A percentile compares a stretch with the other conserved stretches of the same genome.
phyloP scores from a whole-genome alignment of 345 rosid genomes.

The Salix viminalis region DNA sequence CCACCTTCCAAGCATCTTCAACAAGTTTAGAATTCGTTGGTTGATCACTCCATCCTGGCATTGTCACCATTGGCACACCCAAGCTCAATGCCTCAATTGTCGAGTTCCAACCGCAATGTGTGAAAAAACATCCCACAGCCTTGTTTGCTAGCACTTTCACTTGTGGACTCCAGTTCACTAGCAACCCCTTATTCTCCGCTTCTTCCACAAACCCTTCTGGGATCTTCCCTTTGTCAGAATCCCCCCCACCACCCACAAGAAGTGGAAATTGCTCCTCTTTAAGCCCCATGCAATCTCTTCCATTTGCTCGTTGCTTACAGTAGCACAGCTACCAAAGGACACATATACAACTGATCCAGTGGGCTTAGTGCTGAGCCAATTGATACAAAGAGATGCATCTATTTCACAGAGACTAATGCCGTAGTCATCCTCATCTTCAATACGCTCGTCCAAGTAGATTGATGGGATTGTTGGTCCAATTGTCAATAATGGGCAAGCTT shows the following conservation, averaged over 20 bases:
- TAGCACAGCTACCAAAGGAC: slow-evolving; percentile 65
- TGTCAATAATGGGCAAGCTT: too few relatives aligned
- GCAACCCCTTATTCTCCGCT: neutral
- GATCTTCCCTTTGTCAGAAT: slow-evolving; percentile 43
- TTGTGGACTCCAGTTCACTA: slow-evolving; percentile 16
- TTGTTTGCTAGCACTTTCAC: slow-evolving; percentile 14
- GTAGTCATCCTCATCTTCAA: too few relatives aligned
- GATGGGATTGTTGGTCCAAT: too few relatives aligned
- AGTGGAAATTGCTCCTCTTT: slow-evolving; percentile 24
- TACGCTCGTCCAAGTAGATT: too few relatives aligned
- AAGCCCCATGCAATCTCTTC: slow-evolving; percentile 48
- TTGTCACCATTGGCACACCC: slow-evolving; percentile 26
- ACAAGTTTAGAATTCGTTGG: slow-evolving; percentile 20
- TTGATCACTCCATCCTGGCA: slow-evolving; percentile 31
- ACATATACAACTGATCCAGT: neutral
- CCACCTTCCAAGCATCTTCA: slow-evolving; percentile 24
- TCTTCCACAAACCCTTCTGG: slow-evolving; percentile 23
- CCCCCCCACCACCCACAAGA: slow-evolving; percentile 57
- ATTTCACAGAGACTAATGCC: too few relatives aligned
- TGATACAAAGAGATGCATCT: too few relatives aligned
- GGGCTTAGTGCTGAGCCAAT: too few relatives aligned
- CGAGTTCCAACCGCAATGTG: slow-evolving; percentile 30
- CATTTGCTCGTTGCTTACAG: slow-evolving; percentile 40
- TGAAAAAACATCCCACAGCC: slow-evolving; percentile 18
- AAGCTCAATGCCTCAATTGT: slow-evolving; percentile 27